Evolutionary conservation across 257 asterid genomes (phyloP), one percentile per base, ranked within the genome.

Genomic region (Paulownia fortunei): DNA sequence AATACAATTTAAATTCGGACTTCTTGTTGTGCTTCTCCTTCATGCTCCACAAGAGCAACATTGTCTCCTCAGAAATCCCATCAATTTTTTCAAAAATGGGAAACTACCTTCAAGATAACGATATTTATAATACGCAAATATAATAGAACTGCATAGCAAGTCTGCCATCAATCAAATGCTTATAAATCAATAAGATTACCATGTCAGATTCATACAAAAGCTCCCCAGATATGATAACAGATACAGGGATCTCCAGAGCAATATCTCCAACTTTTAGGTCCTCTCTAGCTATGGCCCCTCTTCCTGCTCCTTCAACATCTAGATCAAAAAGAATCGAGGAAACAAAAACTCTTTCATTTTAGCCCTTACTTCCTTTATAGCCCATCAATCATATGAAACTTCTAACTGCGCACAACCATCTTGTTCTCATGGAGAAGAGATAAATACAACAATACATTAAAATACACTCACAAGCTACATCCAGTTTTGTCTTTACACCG

Each of bases 1-100:
- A 95, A 84, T 90, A 95, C 76, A 89, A 82, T 86, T 84, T 91
- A 79, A 84, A 90, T 70, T 77, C 88, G 83, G 99, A 94, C 51
- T 52, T 39, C 9, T 67, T 69, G 56, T 89, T 83, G 87, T 91
- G 87, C 88, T 84, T 94, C 91, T 94, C 98, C 90, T 87, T 95
- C 97, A 95, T 91, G 96, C 99, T 91, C 99, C 99, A 95, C 79
- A 95, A 84, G 46, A 95, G 91, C 86, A 95, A 72, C 96, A 95
- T 89, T 73, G 99, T 95, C 87, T 93, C 99, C 68, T 83, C 86
- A 34, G 96, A 87, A 66, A 93, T 90, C 79, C 97, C 97, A 7
- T 87, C 94, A 67, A 90, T 61, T 76, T 82, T 86, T 76, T 79
- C 86, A 86, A 93, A 79, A 72, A 93, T 61, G 52, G 95, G 92